Evolutionary conservation across 2,329 filamentous ascomycete genomes (phyloP), one percentile per base, ranked within the genome.

Genomic region (Epichloe hybrida): DNA sequence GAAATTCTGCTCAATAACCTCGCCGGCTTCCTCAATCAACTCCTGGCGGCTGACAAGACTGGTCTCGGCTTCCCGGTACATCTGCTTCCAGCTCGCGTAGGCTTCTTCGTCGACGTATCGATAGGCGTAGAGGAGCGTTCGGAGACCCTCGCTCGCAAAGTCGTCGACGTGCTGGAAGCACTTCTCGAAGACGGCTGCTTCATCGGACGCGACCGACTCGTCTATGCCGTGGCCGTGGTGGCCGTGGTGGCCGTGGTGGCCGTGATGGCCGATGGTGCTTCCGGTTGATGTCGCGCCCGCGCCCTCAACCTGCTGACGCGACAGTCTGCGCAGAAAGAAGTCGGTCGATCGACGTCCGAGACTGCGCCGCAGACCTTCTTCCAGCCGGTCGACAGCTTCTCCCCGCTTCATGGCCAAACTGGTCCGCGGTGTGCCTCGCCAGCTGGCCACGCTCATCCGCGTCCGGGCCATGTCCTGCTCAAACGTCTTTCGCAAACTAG

Each of bases 151-250:
- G 0, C 85, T 87, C 0, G 90, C 89, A 64, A 95, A 96, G 52
- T 77, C 87, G 54, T 95, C 88, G 54, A 95, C 79, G 58, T 96
- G 89, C 64, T 90, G 84, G 66, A 95, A 94, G 66, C 87, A 93
- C 21, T 84, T 77, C 62, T 93, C 87, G 54, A 95, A 89, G 1
- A 90, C 76, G 2, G 78, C 76, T 3, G 64, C 70, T 7, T 88
- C 83, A 55, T 83, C 79, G 0, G 74, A 66, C 0, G 78, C 80
- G 7, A 81, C 59, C 0, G 71, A 66, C 52, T 86, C 82, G 53
- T 84, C 79, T 3, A 85, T 71, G 50, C 77, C 64, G 12, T 72
- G 71, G 39, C 80, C 73, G 39, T n/a, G n/a, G n/a, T n/a, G n/a
- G n/a, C n/a, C n/a, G n/a, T n/a, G n/a, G n/a, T n/a, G n/a, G n/a